Evolutionary conservation across 2,329 filamentous ascomycete species (phyloP).

Genomic region (Penicillium paneum): DNA sequence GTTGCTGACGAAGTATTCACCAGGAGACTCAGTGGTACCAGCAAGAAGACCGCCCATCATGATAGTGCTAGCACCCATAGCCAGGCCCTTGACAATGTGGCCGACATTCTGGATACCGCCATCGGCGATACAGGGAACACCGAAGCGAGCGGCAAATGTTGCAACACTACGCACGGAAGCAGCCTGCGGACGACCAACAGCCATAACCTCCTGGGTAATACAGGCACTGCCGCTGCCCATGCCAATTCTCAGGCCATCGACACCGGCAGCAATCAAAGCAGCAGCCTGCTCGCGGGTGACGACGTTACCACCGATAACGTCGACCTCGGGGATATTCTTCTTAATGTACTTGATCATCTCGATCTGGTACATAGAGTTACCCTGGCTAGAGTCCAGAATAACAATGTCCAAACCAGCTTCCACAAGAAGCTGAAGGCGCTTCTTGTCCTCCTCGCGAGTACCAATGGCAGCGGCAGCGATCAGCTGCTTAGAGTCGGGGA

Average conservation of each 20-base stretch:
- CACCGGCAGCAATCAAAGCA: conserved; percentile 83
- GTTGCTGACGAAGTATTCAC: conserved; percentile 91
- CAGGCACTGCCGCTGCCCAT: conserved; percentile 98
- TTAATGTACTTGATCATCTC: conserved; percentile 98
- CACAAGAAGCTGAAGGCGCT: conserved; percentile 78
- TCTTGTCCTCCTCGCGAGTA: conserved; percentile 89
- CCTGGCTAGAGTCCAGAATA: conserved; percentile 92
- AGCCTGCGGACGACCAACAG: conserved; percentile 92
- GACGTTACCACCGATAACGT: conserved; percentile 98
- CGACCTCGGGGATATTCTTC: conserved; percentile 74
- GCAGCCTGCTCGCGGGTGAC: conserved; percentile 97
- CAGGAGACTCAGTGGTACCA: conserved; percentile 94
- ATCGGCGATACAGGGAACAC: conserved; percentile 96
- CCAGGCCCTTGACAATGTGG: conserved; percentile 97
- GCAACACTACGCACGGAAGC: conserved; percentile 88
- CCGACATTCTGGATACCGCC: conserved; percentile 98
- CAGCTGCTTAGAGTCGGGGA: conserved; percentile 94
- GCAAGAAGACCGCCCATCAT: conserved; percentile 99
- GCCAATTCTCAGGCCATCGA: conserved; percentile 93
- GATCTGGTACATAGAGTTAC: conserved; percentile 97
- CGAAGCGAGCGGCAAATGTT: conserved; percentile 84
- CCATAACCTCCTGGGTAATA: conserved; percentile 99
- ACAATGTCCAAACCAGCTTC: conserved; percentile 95
- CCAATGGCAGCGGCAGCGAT: conserved; percentile 94
- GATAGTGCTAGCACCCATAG: conserved; percentile 88